Percentiles rank a stretch among this genome's conserved stretches.
Conservation (phyloP, 495 filamentous ascomycete species). For the Apiosordaria backusii region DNA sequence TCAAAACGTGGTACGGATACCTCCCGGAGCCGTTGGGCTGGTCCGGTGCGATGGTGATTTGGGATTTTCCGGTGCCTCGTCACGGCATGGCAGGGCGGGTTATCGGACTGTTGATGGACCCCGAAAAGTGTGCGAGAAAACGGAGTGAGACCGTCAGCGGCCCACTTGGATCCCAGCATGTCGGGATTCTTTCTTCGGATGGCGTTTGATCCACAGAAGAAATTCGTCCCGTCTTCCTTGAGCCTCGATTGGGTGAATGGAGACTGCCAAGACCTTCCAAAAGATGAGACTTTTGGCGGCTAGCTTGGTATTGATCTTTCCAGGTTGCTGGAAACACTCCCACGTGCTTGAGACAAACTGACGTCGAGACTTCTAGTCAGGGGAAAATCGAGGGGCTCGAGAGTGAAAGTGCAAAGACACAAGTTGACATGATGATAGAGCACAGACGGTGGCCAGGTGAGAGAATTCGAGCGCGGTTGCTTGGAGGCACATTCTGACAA, state of each 20-base stretch:
- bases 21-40: slow-evolving; percentile 1
- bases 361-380: too few relatives aligned
- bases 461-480: background rate
- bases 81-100: background rate
- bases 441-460: background rate
- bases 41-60: background rate
- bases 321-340: background rate
- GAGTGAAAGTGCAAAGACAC: background rate
- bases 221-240: background rate
- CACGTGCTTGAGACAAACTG: background rate
- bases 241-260: background rate
- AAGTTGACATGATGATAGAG: background rate
- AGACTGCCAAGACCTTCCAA: background rate
- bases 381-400: background rate
- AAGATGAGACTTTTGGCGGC: background rate
- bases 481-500: background rate
- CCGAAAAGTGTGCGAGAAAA: slow-evolving; percentile 2
- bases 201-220: slow-evolving; percentile 13
- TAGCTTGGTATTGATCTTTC: background rate
- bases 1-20: background rate
- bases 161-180: background rate
- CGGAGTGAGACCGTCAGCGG: background rate
- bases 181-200: slow-evolving; percentile 13
- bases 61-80: background rate
- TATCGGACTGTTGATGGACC: slow-evolving; percentile 9